Evolutionary conservation across 208 protist species (phyloP).

Genomic region (Crithidia brevicula): DNA sequence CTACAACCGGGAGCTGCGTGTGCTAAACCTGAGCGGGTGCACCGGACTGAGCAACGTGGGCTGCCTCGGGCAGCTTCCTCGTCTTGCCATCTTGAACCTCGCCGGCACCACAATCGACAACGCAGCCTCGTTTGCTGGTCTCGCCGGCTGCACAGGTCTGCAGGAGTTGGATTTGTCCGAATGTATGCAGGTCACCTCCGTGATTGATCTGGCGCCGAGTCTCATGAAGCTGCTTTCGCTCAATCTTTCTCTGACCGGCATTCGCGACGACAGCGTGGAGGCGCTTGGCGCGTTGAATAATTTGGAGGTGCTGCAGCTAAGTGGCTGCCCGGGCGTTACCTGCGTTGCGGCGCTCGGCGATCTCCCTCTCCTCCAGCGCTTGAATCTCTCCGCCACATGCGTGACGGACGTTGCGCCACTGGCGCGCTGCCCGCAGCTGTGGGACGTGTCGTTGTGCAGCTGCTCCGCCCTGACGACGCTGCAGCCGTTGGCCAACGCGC

Average conservation of each 20-base stretch:
- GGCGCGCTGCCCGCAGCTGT: conserved; percentile 19
- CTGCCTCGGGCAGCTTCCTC: conserved; percentile 13
- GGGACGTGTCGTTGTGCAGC: conserved; percentile 21
- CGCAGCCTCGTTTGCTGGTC: conserved; percentile 4
- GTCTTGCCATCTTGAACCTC: conserved; percentile 16
- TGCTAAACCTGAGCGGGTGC: conserved; percentile 29
- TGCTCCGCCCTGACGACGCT: conserved; percentile 21
- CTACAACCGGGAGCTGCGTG: conserved; percentile 17
- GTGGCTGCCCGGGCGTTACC: conserved; percentile 32
- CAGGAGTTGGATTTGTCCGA: conserved; percentile 21
- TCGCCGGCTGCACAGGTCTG: conserved; percentile 1
- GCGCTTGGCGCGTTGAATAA: background rate
- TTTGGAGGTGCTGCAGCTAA: conserved; percentile 38
- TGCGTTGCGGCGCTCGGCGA: conserved; percentile 21
- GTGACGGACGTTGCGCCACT: conserved; percentile 31
- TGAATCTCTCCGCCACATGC: conserved; percentile 42
- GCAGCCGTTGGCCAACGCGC: conserved; percentile 29
- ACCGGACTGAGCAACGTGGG: conserved; percentile 10
- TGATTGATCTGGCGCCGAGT: conserved; percentile 11
- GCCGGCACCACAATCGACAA: conserved; percentile 23
- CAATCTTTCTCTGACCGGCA: conserved; percentile 19
- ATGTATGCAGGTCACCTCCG: conserved; percentile 39
- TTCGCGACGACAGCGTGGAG: conserved; percentile 25
- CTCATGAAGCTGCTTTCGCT: conserved; percentile 27
- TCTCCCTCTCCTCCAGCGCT: conserved; percentile 30